Evolutionary conservation across 345 rosid species (phyloP).

Genomic region (Syzygium jambos): DNA sequence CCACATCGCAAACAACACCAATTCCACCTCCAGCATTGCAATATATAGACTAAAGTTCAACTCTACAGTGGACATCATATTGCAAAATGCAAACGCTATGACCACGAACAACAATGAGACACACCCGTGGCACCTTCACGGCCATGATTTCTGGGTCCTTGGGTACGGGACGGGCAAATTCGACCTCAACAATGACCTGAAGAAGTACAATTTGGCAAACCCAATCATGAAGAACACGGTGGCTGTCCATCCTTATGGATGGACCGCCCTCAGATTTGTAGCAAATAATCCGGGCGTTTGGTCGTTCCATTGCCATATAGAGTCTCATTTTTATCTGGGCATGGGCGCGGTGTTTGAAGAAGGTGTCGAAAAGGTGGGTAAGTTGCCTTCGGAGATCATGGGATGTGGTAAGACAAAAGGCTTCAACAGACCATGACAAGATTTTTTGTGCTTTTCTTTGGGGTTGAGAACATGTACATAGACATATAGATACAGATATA

Average conservation of each 20-base stretch:
- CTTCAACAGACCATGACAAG: not conserved
- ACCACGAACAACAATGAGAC: conserved; percentile 38
- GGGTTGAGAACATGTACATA: no score
- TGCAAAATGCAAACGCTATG: conserved; percentile 62
- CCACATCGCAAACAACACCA: not conserved
- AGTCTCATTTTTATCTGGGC: conserved; percentile 69
- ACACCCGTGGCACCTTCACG: conserved; percentile 91
- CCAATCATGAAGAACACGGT: conserved; percentile 86
- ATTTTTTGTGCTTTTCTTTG: not conserved
- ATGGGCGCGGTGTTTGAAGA: conserved; percentile 68
- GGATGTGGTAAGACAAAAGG: conserved; percentile 37
- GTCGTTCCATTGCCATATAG: conserved; percentile 76
- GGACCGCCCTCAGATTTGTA: conserved; percentile 60
- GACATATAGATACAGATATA: no score
- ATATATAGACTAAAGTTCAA: conserved; percentile 42
- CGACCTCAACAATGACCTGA: conserved; percentile 26
- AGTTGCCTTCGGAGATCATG: conserved; percentile 51
- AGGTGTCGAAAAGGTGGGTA: conserved; percentile 39
- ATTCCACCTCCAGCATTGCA: conserved; percentile 25
- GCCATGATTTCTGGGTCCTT: conserved; percentile 82
- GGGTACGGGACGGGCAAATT: conserved; percentile 66
- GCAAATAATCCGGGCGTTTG: conserved; percentile 74
- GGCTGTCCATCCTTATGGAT: conserved; percentile 58
- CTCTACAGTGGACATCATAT: conserved; percentile 49
- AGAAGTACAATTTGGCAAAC: conserved; percentile 37